A percentile compares a stretch with the other conserved stretches of the same genome.
phyloP scores from a whole-genome alignment of 1,284 basidiomycete species.

The Nidula niveotomentosa region DNA sequence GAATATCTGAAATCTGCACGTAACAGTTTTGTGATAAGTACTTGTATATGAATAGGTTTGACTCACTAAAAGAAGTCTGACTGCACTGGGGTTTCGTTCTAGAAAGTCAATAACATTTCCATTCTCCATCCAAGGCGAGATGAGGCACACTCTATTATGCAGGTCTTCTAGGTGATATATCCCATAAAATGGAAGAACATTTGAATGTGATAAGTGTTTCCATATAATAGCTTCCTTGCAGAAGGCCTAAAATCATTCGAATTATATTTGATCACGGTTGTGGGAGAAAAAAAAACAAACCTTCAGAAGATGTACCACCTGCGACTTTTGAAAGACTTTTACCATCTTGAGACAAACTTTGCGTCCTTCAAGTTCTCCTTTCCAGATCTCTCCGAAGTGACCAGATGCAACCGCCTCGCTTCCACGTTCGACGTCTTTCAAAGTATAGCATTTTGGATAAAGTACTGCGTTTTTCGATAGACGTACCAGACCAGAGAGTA shows the following conservation, averaged over 20 bases:
- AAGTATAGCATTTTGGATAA: not conserved
- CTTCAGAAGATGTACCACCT: conserved; percentile 12
- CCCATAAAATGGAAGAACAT: conserved; percentile 25
- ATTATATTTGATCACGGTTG: not conserved
- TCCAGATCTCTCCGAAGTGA: conserved; percentile 14
- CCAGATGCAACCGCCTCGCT: no score
- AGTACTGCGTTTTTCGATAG: not conserved
- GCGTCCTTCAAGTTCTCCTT: conserved; percentile 11
- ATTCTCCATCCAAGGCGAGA: conserved; percentile 24
- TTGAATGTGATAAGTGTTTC: conserved; percentile 22
- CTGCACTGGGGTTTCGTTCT: conserved; percentile 5
- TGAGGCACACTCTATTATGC: conserved; percentile 14
- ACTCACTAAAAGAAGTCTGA: conserved; percentile 8
- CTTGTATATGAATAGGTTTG: not conserved
- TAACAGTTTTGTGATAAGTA: not conserved
- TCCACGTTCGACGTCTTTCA: not conserved
- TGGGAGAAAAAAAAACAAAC: conserved; percentile 3
- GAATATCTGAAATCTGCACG: conserved; percentile 11
- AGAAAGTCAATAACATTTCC: conserved; percentile 19
- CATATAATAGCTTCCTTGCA: conserved; percentile 21
- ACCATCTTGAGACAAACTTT: conserved; percentile 18
- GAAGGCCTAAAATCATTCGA: conserved; percentile 12
- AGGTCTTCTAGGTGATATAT: conserved; percentile 12
- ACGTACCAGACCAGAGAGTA: not conserved
- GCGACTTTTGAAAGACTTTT: conserved; percentile 13